Evolutionary conservation across 495 filamentous ascomycete species (phyloP), one percentile per base, ranked within the genome.

Genomic region (Neurospora sp.): DNA sequence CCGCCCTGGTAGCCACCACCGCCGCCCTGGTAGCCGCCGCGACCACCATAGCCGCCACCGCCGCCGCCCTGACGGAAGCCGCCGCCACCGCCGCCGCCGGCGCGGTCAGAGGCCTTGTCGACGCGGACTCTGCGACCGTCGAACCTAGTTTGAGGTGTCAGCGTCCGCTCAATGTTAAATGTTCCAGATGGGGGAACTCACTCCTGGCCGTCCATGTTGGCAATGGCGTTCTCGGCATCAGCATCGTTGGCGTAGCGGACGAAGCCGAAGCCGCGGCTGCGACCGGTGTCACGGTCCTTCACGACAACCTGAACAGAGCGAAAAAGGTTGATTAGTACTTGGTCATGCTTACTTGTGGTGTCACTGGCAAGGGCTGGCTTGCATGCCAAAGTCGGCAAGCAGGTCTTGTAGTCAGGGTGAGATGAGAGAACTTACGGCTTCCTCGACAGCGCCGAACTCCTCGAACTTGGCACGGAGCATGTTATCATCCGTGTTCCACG

Each of bases 201-300:
- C 96, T 98, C 96, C 73, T 92, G 86, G 82, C 96, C 94, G 85
- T 98, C 97, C 96, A 98, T 97, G 40, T 81, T 84, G 5, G 81
- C 77, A 80, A 96, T 96, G 39, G 96, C 96, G 62, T 85, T 83
- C 73, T 96, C 89, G 41, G 96, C 96, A 76, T 97, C 93, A n/a
- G 87, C 80, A 23, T 97, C 93, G 72, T 87, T 89, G 48, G 87
- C 81, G 83, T 94, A 99, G 75, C 93, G 91, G 69, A 99, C 94
- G 81, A 99, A 99, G 35, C 96, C 96, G 80, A 98, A 99, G 44
- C 96, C 96, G 81, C 96, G 93, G 85, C 94, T 97, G 80, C 96
- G 93, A 73, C 92, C 89, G 75, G 96, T 98, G 79, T 98, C 94
- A 76, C 93, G 94, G 81, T 99, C 96, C 85, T 97, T 98, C 77